Base-by-base conservation (phyloP, 2,329 filamentous ascomycete genomes). In the Colletotrichum sojae region DNA sequence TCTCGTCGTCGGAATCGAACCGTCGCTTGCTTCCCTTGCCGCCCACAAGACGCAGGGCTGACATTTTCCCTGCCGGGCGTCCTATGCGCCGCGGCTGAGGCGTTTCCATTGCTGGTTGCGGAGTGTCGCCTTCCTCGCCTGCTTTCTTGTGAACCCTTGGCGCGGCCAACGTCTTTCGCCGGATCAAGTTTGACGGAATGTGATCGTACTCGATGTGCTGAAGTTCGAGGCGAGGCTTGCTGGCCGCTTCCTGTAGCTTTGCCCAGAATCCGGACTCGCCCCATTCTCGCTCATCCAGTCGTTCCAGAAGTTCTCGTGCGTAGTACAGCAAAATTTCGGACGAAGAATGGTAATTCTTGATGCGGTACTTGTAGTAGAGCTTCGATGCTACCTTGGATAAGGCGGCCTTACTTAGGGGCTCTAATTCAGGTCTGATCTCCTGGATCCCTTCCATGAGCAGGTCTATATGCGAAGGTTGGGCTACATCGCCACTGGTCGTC, bases 21-120 rank as follows among this genome's bases (percentile, higher is more conserved):
- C 86, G 82, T 69, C 88, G 88, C 71, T 83, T 84, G 8, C 81
- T 58, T 22, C 67, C 25, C 25, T 53, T 78, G 15, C 78, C 76
- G 0, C 79, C 74, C 1, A 78, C 78, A 16, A 82, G 79, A 4
- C 85, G 82, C 31, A 88, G 77, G 20, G 76, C 78, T 5, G 85
- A 84, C 49, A 80, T 82, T 67, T 84, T 86, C 27, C 83, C 83
- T 15, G 80, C 78, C 13, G 75, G 77, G 12, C 82, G 83, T 16
- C 77, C 78, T 52, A 22, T 39, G 16, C 57, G 69, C 45, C 36
- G 68, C 15, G 52, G 57, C 20, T 64, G 67, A 18, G 67, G 67
- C 6, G 67, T 69, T 48, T 27, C 55, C 22, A 61, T 18, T 12
- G 3, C 39, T 5, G 13, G 40, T 9, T 40, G n/a, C 6, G 8